Evolutionary conservation across 1,284 basidiomycete genomes (phyloP).

Genomic region (Leucocoprinus gongylophorus): DNA sequence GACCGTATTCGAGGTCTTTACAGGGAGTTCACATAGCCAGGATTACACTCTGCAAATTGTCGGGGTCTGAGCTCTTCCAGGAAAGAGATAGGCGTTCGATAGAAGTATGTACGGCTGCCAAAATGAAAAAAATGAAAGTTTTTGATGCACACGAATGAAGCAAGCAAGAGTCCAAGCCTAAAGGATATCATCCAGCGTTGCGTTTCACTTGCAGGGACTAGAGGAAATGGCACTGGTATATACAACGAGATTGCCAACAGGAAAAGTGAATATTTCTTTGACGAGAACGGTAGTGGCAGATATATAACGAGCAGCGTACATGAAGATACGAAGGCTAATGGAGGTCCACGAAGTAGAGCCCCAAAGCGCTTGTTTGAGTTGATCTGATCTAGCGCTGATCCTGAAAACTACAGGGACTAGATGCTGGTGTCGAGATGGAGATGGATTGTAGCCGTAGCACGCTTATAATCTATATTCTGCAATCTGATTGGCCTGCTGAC

Average conservation of each 20-base stretch:
- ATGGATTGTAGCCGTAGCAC: slow-evolving; percentile 37
- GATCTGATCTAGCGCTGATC: not conserved
- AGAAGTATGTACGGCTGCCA: not conserved
- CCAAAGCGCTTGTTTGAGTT: slow-evolving; percentile 21
- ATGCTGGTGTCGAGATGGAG: slow-evolving; percentile 41
- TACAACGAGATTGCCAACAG: slow-evolving; percentile 24
- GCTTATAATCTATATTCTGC: slow-evolving; percentile 17
- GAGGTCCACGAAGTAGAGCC: slow-evolving; percentile 44
- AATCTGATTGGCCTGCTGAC: slow-evolving; percentile 9
- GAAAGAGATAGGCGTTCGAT: too few species aligned
- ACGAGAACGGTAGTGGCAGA: slow-evolving; percentile 45
- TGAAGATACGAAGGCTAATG: slow-evolving; percentile 63
- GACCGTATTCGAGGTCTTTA: slow-evolving; percentile 44
- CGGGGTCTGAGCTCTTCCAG: not conserved
- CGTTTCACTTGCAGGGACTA: slow-evolving; percentile 47
- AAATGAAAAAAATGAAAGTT: not conserved
- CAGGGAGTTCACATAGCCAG: slow-evolving; percentile 37
- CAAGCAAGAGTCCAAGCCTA: not conserved
- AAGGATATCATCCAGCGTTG: slow-evolving; percentile 38
- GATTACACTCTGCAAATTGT: slow-evolving; percentile 41
- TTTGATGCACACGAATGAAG: not conserved
- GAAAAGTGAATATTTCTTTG: slow-evolving; percentile 43
- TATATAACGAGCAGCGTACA: slow-evolving; percentile 31
- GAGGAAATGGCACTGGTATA: slow-evolving; percentile 26
- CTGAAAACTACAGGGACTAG: slow-evolving; percentile 43